Evolutionary conservation across 179 eudicot genomes (phyloP).

Genomic region (Pouteria campechiana): DNA sequence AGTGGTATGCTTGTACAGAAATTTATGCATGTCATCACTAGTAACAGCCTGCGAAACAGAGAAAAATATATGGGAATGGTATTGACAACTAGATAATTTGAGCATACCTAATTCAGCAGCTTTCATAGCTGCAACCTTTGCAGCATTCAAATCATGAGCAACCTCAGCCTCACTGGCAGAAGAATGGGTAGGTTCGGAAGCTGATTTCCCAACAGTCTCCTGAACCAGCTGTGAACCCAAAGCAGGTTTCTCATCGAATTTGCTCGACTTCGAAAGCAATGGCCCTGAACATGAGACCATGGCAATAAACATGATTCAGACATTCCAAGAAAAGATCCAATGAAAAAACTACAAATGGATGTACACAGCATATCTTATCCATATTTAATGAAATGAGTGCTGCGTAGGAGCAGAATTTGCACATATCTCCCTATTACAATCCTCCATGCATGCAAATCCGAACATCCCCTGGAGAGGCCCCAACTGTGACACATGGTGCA

Average conservation of each 20-base stretch:
- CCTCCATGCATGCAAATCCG: no score
- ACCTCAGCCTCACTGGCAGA: slow-evolving; percentile 33
- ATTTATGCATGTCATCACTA: not conserved
- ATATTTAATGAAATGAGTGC: no score
- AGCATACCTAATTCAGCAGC: slow-evolving; percentile 89
- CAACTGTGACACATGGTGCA: no score
- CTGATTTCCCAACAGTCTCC: slow-evolving; percentile 23
- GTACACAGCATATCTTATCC: no score
- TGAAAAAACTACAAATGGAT: no score
- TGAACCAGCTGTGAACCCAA: slow-evolving; percentile 30
- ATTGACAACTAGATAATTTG: not conserved
- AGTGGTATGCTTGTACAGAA: no score
- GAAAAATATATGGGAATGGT: not conserved
- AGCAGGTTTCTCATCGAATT: slow-evolving; percentile 27
- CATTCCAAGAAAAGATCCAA: not conserved
- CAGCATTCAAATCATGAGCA: slow-evolving; percentile 58
- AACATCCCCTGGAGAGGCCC: no score
- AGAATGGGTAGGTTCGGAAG: slow-evolving; percentile 27
- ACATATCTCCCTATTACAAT: no score
- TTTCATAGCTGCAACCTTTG: slow-evolving; percentile 87
- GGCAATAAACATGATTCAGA: not conserved
- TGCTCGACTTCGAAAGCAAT: slow-evolving; percentile 4
- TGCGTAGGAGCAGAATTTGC: no score
- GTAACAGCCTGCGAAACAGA: not conserved
- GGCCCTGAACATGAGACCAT: no score